These are phyloP conservation scores for Sextonia rubra DNA, from an alignment of 164 flowering plant genomes.

Conservation along the genomic window DNA sequence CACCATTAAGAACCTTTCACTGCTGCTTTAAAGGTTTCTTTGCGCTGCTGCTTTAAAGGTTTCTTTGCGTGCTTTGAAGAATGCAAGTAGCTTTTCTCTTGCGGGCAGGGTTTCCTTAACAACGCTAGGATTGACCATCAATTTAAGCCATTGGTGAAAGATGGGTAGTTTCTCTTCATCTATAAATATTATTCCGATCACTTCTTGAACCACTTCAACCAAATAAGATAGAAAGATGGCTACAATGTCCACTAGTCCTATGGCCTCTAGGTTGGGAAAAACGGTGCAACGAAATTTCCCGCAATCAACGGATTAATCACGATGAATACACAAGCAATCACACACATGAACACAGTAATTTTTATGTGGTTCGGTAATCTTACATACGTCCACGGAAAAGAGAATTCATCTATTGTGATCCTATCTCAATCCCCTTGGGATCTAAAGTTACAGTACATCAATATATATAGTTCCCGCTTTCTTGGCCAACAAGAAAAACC, in stretches of 20 bases:
- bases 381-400: too few relatives aligned
- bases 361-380: too few relatives aligned
- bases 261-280: too few relatives aligned
- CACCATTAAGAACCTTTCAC: background rate
- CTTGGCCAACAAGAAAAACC: too few relatives aligned
- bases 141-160: background rate
- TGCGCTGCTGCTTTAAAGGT: background rate
- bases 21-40: background rate
- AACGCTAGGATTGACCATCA: background rate
- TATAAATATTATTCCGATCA: background rate
- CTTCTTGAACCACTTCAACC: conserved; percentile 3
- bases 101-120: conserved; percentile 9
- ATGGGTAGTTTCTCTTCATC: conserved; percentile 1
- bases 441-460: too few relatives aligned
- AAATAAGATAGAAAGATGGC: conserved; percentile 1
- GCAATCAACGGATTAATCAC: too few relatives aligned
- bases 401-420: too few relatives aligned
- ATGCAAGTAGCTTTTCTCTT: background rate
- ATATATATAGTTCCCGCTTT: too few relatives aligned
- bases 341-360: too few relatives aligned
- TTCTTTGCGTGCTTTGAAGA: background rate
- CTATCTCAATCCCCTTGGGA: too few relatives aligned
- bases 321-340: too few relatives aligned
- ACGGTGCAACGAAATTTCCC: too few relatives aligned
- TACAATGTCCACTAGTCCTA: conserved; percentile 1